Conservation (phyloP, 2,329 filamentous ascomycete genomes). For the Tolypocladium tundrense region DNA sequence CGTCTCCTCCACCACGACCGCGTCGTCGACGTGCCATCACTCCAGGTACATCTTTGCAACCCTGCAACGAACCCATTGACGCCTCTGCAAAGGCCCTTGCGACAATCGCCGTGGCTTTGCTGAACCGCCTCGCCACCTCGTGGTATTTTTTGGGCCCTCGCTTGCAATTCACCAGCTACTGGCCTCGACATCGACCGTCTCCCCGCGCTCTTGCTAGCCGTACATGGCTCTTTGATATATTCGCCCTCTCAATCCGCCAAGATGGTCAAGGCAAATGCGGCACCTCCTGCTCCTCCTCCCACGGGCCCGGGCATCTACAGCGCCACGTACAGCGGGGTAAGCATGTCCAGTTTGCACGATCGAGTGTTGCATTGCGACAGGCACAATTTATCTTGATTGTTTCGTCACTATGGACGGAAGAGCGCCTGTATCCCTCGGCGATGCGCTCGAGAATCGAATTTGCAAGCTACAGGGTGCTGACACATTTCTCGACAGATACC, state of each 20-base stretch:
- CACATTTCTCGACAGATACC: conserved; percentile 54
- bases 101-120: background rate
- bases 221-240: background rate
- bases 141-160: background rate
- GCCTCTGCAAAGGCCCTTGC: background rate
- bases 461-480: background rate
- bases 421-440: background rate
- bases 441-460: background rate
- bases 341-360: conserved; percentile 11
- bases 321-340: conserved; percentile 59
- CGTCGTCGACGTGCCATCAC: conserved; percentile 26
- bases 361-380: background rate
- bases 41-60: conserved; percentile 15
- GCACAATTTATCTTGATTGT: background rate
- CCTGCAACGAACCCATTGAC: conserved; percentile 5
- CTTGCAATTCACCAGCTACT: background rate
- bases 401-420: background rate
- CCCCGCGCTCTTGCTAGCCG: background rate
- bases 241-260: conserved; percentile 13
- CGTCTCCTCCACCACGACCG: conserved; percentile 22
- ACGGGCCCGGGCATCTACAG: conserved; percentile 48
- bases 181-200: background rate
- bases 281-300: conserved; percentile 10
- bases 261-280: conserved; percentile 37
- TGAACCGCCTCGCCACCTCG: background rate